These are phyloP conservation scores for Podospora anserina DNA, from an alignment of 495 filamentous ascomycete genomes.

Conservation along the genomic window DNA sequence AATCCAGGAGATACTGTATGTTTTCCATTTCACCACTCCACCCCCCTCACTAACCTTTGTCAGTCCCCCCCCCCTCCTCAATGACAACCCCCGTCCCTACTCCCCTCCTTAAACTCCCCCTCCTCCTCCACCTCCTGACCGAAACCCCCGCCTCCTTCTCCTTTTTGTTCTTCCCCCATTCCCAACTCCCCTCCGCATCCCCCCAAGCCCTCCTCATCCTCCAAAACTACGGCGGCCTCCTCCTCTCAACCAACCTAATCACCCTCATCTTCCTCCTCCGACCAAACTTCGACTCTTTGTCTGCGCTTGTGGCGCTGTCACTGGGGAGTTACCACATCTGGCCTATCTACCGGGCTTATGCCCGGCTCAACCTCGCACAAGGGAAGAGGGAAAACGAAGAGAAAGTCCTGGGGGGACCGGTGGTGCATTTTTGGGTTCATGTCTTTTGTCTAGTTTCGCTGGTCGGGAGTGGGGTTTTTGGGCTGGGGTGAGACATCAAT, in stretches of 20 bases:
- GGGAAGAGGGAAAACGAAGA: neutral
- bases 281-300: conserved; percentile 18
- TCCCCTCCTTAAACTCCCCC: conserved; percentile 12
- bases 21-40: no score
- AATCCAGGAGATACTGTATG: no score
- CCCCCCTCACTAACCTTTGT: no score
- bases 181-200: conserved; percentile 30
- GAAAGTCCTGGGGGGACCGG: conserved; percentile 30
- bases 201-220: conserved; percentile 37
- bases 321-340: conserved; percentile 42
- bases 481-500: no score
- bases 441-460: conserved; percentile 24
- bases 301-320: conserved; percentile 25
- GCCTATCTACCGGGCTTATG: conserved; percentile 36
- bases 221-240: conserved; percentile 38
- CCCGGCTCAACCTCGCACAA: conserved; percentile 12
- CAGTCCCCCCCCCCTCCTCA: conserved; percentile 16
- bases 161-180: conserved; percentile 17
- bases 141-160: conserved; percentile 26
- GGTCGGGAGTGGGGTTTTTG: conserved; percentile 7
- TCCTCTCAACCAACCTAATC: conserved; percentile 37
- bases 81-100: conserved; percentile 7
- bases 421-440: conserved; percentile 31
- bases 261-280: conserved; percentile 23
- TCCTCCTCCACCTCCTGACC: conserved; percentile 26